A percentile compares a stretch with the other conserved stretches of the same genome.
Evolutionary conservation across 345 rosid genomes (phyloP).

Genomic region (Geranium rotundifolium): DNA sequence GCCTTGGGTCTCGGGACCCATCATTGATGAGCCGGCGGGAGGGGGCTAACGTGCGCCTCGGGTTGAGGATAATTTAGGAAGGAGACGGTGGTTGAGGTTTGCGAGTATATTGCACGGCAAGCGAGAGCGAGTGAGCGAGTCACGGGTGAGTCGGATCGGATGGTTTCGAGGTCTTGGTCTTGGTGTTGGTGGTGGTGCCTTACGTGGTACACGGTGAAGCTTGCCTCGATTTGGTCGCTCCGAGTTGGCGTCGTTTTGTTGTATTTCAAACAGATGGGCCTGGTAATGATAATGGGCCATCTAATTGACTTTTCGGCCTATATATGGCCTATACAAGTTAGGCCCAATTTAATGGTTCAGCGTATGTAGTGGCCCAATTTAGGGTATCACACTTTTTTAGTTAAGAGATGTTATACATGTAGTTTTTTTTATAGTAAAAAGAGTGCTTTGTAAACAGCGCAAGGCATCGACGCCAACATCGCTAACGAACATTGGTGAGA

Average conservation of each 20-base stretch:
- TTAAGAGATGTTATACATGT: too few species aligned
- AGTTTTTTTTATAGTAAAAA: too few species aligned
- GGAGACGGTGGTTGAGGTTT: not conserved
- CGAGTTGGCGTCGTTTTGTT: not conserved
- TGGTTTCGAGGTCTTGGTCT: not conserved
- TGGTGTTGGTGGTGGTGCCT: not conserved
- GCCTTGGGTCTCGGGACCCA: constrained; percentile 74
- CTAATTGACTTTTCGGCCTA: too few species aligned
- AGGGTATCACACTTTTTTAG: too few species aligned
- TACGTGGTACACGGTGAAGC: not conserved
- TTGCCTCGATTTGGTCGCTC: not conserved
- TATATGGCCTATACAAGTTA: too few species aligned
- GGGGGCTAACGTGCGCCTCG: not conserved
- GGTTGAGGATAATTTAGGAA: not conserved
- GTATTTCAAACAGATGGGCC: not conserved
- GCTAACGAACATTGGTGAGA: too few species aligned
- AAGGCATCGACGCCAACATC: too few species aligned
- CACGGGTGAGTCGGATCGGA: not conserved
- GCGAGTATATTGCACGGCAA: not conserved
- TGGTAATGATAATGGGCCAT: not conserved
- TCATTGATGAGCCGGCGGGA: constrained; percentile 26
- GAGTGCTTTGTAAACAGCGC: too few species aligned
- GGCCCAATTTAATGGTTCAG: too few species aligned
- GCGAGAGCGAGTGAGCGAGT: not conserved
- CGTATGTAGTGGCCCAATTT: too few species aligned